Evolutionary conservation across 345 rosid genomes (phyloP).

Genomic region (Salix udensis): DNA sequence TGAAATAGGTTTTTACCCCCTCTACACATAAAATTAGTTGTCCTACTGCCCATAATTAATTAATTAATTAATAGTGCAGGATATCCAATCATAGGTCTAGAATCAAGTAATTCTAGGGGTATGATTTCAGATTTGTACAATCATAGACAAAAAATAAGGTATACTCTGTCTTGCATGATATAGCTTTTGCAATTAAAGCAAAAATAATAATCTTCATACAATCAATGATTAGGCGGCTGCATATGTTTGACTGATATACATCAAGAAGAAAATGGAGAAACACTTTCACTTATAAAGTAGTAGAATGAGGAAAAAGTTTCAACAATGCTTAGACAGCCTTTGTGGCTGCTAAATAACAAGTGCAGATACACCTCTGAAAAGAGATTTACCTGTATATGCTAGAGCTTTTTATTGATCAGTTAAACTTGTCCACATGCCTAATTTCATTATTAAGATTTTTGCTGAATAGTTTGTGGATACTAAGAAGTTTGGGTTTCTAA

Average conservation of each 20-base stretch:
- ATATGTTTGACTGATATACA: too few species aligned
- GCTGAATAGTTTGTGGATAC: not conserved
- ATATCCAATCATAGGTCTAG: not conserved
- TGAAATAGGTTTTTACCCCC: not conserved
- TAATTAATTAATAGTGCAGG: not conserved
- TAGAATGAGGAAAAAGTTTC: too few species aligned
- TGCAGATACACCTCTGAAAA: too few species aligned
- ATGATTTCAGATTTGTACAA: not conserved
- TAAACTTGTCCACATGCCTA: not conserved
- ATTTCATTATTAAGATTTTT: not conserved
- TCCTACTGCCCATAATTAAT: not conserved
- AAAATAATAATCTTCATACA: too few species aligned
- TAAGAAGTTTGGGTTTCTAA: constrained; percentile 15
- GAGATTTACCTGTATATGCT: too few species aligned
- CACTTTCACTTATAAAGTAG: too few species aligned
- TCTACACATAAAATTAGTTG: not conserved
- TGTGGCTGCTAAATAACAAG: too few species aligned
- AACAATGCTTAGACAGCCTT: too few species aligned
- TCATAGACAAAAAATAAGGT: not conserved
- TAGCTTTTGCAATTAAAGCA: not conserved
- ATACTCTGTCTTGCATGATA: not conserved
- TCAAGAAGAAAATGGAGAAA: too few species aligned
- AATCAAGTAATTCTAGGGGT: not conserved
- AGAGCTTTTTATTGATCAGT: not conserved
- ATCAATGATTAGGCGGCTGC: too few species aligned